Base-by-base conservation (phyloP, 2,329 filamentous ascomycete species). In the Stagonosporopsis cucurbitacearum region DNA sequence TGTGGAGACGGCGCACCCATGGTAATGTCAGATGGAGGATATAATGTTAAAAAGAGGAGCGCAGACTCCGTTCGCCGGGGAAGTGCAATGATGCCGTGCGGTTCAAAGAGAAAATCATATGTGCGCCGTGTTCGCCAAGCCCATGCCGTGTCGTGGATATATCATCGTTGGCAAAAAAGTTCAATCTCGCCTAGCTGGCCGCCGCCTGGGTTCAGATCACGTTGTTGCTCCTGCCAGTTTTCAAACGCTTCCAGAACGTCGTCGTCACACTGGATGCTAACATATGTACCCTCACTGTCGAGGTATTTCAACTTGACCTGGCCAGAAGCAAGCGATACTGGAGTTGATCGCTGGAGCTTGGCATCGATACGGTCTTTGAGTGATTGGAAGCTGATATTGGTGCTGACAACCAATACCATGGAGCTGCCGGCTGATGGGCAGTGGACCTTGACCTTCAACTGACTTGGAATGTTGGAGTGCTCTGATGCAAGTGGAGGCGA, bases 211-310 rank as follows among this genome's bases (percentile, higher is more conserved):
- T 86, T 82, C 66, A 84, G 79, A 30, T 85, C 82, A 57, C 82
- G 81, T 67, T 87, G 83, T 64, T 87, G 88, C 70, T 96, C 92
- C 30, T 90, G 87, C 93, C 93, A 97, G 66, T 96, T 93, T 74
- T 93, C 88, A 71, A 99, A 96, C 4, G 95, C 95, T 66, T 95
- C 92, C 69, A 96, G 92, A 39, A 99, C 95, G 65, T 97, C 95
- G 68, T 99, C 95, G 69, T 99, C 95, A 58, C 90, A 94, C 73
- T 95, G 90, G 50, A 99, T 97, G 47, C 89, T 93, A 58, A 99
- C 91, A 71, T 89, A 94, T 70, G 98, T 95, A 44, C 91, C 91
- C 64, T 99, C 95, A 39, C 61, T 65, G 70, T 99, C 95, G 47
- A 88, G 85, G 76, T 98, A 99, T 59, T 92, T 90, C 52, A 99